phyloP scores from a whole-genome alignment of 1,284 basidiomycete genomes.

The Sanghuangporus sanghuang region DNA sequence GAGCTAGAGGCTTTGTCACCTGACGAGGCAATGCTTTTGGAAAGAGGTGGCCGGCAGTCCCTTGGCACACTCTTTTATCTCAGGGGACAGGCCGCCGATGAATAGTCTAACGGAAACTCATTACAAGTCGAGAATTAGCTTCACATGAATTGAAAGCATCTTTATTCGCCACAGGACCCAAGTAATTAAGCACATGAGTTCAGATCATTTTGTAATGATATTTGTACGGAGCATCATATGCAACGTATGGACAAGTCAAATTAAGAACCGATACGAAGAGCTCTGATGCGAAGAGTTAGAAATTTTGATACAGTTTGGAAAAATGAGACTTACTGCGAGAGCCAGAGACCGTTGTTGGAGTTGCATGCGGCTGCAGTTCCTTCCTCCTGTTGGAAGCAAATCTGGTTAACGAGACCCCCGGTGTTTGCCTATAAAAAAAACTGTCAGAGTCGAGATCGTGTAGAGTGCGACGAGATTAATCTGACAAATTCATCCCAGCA shows the following conservation, averaged over 20 bases:
- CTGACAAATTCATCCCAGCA: slow-evolving; percentile 25
- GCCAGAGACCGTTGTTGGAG: slow-evolving; percentile 12
- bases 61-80: slow-evolving; percentile 16
- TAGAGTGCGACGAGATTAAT: neutral
- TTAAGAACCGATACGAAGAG: slow-evolving; percentile 11
- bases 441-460: neutral
- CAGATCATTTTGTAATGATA: neutral
- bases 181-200: neutral
- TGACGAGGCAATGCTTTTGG: slow-evolving; percentile 8
- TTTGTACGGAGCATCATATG: neutral
- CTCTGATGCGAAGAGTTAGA: neutral
- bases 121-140: neutral
- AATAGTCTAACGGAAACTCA: neutral
- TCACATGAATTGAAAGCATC: neutral
- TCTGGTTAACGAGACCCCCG: slow-evolving; percentile 13
- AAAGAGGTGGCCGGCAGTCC: slow-evolving; percentile 9
- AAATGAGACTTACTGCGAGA: slow-evolving; percentile 5
- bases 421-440: slow-evolving; percentile 4
- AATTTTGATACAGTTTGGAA: neutral
- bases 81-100: slow-evolving; percentile 7
- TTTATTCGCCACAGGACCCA: neutral
- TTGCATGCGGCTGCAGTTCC: slow-evolving; percentile 17
- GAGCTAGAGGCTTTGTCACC: neutral
- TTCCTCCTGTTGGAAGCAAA: slow-evolving; percentile 10
- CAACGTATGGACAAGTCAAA: too few relatives aligned